phyloP scores from a whole-genome alignment of 495 filamentous ascomycete genomes.

The Xylaria nigripes region DNA sequence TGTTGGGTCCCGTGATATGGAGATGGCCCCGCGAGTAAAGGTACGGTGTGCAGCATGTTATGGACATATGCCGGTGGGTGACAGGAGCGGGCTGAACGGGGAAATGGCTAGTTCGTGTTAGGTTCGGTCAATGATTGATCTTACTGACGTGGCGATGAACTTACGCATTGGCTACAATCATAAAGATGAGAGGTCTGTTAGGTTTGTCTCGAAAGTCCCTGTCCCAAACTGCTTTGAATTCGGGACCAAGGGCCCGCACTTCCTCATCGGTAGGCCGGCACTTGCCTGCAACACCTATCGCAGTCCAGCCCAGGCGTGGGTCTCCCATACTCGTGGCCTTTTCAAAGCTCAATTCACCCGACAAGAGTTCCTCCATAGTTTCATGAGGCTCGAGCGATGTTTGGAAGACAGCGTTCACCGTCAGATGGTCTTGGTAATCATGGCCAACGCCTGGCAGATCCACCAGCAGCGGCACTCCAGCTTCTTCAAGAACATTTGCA shows the following conservation, averaged over 20 bases:
- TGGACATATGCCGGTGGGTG: too few relatives aligned
- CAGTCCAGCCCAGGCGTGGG: slow-evolving; percentile 38
- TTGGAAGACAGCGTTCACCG: slow-evolving; percentile 25
- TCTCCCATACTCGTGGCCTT: slow-evolving; percentile 21
- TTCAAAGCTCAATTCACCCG: slow-evolving; percentile 13
- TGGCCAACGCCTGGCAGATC: slow-evolving; percentile 43
- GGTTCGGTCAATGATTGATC: background rate
- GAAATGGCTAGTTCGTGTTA: background rate
- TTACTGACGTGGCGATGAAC: background rate
- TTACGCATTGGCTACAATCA: slow-evolving; percentile 22
- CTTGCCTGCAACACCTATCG: slow-evolving; percentile 38
- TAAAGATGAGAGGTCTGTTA: slow-evolving; percentile 32
- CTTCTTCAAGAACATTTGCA: slow-evolving; percentile 25
- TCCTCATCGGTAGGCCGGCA: slow-evolving; percentile 36
- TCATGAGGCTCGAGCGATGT: slow-evolving; percentile 25
- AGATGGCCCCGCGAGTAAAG: slow-evolving; percentile 49
- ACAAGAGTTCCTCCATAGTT: slow-evolving; percentile 28
- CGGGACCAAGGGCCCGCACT: slow-evolving; percentile 30
- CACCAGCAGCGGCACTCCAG: slow-evolving; percentile 26
- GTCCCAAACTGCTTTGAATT: slow-evolving; percentile 37
- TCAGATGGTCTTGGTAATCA: slow-evolving; percentile 44
- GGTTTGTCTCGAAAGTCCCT: slow-evolving; percentile 34
- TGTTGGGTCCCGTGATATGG: slow-evolving; percentile 42
- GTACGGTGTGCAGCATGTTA: slow-evolving; percentile 38
- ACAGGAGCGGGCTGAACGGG: slow-evolving; percentile 32